Evolutionary conservation across 208 protist genomes (phyloP).

Genomic region (Crithidia thermophila): DNA sequence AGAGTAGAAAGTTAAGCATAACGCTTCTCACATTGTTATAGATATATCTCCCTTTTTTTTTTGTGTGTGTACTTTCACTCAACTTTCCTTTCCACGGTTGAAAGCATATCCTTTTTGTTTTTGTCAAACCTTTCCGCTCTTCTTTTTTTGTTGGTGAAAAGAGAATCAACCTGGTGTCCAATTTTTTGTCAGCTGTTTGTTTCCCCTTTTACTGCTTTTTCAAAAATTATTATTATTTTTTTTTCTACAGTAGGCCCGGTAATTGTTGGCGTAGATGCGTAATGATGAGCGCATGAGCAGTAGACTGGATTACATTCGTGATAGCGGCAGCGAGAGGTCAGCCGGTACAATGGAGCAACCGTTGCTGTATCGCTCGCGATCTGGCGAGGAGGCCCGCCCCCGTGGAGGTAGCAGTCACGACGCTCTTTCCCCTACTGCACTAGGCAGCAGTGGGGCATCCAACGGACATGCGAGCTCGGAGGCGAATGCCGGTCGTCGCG

Average conservation of each 20-base stretch:
- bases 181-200: too few relatives aligned
- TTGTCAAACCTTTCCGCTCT: too few relatives aligned
- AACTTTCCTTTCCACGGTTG: too few relatives aligned
- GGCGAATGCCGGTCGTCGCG: neutral
- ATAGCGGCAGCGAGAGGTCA: slow-evolving; percentile 20
- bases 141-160: neutral
- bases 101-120: too few relatives aligned
- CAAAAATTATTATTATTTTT: neutral
- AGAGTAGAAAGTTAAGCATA: too few relatives aligned
- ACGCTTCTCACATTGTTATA: neutral
- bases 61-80: too few relatives aligned
- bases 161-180: neutral
- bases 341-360: neutral
- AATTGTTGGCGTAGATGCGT: slow-evolving; percentile 27
- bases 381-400: slow-evolving; percentile 8
- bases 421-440: slow-evolving; percentile 6
- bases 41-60: neutral
- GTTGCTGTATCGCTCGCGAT: slow-evolving; percentile 6
- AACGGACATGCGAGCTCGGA: slow-evolving; percentile 1
- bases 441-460: slow-evolving; percentile 1
- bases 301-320: slow-evolving; percentile 22
- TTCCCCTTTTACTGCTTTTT: neutral
- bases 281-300: slow-evolving; percentile 30
- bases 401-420: slow-evolving; percentile 7
- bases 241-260: too few relatives aligned